Conservation (phyloP, 2,329 filamentous ascomycete species). For the Xylariaceae sp. region DNA sequence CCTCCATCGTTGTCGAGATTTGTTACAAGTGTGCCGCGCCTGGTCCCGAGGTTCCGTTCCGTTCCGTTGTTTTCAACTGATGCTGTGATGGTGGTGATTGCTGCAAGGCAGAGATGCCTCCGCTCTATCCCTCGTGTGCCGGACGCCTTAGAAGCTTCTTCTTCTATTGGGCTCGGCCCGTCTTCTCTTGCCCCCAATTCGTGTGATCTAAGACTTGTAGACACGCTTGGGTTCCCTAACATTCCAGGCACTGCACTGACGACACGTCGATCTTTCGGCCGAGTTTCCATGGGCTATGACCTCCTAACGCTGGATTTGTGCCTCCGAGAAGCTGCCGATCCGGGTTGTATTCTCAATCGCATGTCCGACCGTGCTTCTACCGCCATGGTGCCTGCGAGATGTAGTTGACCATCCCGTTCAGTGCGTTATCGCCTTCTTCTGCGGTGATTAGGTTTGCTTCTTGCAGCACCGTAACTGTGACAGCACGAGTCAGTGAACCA, state of each 20-base stretch:
- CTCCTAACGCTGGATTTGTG: conserved; percentile 1
- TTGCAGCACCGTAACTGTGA: conserved; percentile 26
- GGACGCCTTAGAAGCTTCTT: conserved; percentile 1
- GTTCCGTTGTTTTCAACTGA: background rate
- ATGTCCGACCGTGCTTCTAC: conserved; percentile 5
- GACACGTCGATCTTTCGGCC: background rate
- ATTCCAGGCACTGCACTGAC: background rate
- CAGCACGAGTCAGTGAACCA: conserved; percentile 8
- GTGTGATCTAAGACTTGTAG: conserved; percentile 7
- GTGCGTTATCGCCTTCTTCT: conserved; percentile 29
- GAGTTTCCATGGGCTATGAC: background rate
- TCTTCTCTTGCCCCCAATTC: background rate
- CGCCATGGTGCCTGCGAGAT: conserved; percentile 30
- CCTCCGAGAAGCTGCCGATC: background rate
- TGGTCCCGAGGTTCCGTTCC: background rate
- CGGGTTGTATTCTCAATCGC: background rate
- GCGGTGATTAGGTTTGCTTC: conserved; percentile 28
- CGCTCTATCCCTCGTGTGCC: conserved; percentile 5
- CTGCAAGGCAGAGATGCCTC: background rate
- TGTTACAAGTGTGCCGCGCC: background rate
- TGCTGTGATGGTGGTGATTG: background rate
- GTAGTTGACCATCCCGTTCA: conserved; percentile 31
- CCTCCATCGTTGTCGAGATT: background rate
- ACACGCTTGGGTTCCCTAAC: background rate
- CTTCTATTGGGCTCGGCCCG: background rate